Evolutionary conservation across 306 rosid species (phyloP).

Genomic region (Macrotyloma uniflorum): DNA sequence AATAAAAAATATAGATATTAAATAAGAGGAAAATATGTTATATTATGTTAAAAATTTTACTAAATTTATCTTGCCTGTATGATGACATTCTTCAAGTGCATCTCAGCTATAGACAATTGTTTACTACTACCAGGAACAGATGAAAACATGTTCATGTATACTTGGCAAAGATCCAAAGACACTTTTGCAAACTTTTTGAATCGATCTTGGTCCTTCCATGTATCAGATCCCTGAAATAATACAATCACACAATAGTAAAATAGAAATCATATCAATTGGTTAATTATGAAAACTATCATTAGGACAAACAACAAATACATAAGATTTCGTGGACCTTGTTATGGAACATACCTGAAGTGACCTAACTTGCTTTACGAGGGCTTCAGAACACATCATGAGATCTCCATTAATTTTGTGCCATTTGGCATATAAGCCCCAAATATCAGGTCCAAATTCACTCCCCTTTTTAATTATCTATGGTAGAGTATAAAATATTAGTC

Average conservation of each 20-base stretch:
- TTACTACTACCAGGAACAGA: slow-evolving; percentile 56
- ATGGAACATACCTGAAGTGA: slow-evolving; percentile 76
- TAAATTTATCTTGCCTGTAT: slow-evolving; percentile 68
- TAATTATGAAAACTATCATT: slow-evolving; percentile 10
- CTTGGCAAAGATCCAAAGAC: slow-evolving; percentile 84
- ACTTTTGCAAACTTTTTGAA: slow-evolving; percentile 78
- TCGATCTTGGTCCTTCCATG: slow-evolving; percentile 78
- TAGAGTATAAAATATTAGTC: no score
- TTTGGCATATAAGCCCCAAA: no score
- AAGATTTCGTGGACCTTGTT: no score
- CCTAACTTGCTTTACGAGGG: slow-evolving; percentile 93
- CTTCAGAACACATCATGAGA: slow-evolving; percentile 84
- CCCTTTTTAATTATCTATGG: no score
- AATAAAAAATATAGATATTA: neutral
- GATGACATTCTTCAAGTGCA: slow-evolving; percentile 81
- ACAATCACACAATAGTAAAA: neutral
- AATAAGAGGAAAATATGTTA: neutral
- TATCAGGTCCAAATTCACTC: no score
- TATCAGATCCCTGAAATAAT: slow-evolving; percentile 74
- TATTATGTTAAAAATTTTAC: no score
- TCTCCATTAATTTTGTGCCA: slow-evolving; percentile 89
- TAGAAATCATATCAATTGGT: neutral
- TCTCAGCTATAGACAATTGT: slow-evolving; percentile 75
- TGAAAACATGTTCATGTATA: slow-evolving; percentile 71
- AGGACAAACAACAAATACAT: slow-evolving; percentile 7